These are phyloP conservation scores for Penicillium roqueforti DNA, from an alignment of 495 filamentous ascomycete species.

Conservation along the genomic window DNA sequence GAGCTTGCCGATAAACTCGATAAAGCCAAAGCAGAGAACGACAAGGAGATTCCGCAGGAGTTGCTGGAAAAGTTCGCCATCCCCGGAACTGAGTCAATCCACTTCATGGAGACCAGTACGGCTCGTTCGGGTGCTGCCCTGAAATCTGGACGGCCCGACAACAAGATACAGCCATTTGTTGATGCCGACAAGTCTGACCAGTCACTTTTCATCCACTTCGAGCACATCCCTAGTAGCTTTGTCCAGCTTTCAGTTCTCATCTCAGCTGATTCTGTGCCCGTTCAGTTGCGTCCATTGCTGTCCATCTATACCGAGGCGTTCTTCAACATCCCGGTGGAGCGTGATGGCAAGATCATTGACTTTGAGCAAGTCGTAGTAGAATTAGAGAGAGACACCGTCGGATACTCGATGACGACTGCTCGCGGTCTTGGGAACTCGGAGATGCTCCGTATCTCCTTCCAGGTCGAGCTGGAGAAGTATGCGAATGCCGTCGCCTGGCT, in stretches of 20 bases:
- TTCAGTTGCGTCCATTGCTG: slow-evolving; percentile 73
- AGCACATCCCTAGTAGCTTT: slow-evolving; percentile 86
- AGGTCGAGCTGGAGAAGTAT: slow-evolving; percentile 87
- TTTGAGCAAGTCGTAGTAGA: slow-evolving; percentile 90
- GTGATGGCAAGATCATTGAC: slow-evolving; percentile 70
- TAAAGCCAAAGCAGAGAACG: slow-evolving; percentile 73
- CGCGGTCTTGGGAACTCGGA: slow-evolving; percentile 69
- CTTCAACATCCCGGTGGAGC: slow-evolving; percentile 83
- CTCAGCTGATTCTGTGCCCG: slow-evolving; percentile 67
- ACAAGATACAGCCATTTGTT: slow-evolving; percentile 69
- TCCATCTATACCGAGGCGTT: slow-evolving; percentile 84
- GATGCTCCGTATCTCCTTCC: slow-evolving; percentile 72
- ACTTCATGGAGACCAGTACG: slow-evolving; percentile 86
- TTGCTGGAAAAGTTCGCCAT: slow-evolving; percentile 76
- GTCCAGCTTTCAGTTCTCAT: slow-evolving; percentile 75
- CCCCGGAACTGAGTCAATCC: slow-evolving; percentile 79
- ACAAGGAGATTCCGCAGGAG: slow-evolving; percentile 71
- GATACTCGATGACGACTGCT: slow-evolving; percentile 66
- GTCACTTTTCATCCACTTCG: slow-evolving; percentile 94
- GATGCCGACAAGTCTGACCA: slow-evolving; percentile 60
- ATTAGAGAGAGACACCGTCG: slow-evolving; percentile 85
- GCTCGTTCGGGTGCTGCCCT: slow-evolving; percentile 79
- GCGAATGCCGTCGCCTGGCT: slow-evolving; percentile 78
- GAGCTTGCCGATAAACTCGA: slow-evolving; percentile 71
- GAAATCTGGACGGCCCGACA: slow-evolving; percentile 60